Evolutionary conservation across 2,329 filamentous ascomycete genomes (phyloP), one percentile per base, ranked within the genome.

Genomic region (Botrytis fragariae): DNA sequence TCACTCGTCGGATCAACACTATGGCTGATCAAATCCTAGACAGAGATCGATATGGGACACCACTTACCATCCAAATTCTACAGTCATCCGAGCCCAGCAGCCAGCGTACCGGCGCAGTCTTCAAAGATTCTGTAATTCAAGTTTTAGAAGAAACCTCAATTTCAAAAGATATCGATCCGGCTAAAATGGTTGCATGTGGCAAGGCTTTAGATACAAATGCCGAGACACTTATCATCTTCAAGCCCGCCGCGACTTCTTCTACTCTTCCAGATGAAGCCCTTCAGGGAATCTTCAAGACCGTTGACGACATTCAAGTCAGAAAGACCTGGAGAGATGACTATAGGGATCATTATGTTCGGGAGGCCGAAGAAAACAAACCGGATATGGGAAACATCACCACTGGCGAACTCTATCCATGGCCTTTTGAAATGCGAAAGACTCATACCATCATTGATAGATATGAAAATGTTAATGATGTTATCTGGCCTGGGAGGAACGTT

Each of bases 171-270:
- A 8, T 18, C 12, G 37, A 29, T 22, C 60, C 35, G 9, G 25
- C 32, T 45, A 57, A 14, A 25, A 22, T 62, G 60, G 18, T 42
- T n/a, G 60, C 35, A 39, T 62, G 37, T 42, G 45, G 48, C 35
- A 57, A 57, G 16, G 18, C 35, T 9, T 42, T 57, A 6, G 6
- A 57, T 8, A 18, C 64, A 3, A 57, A 37, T 1, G 35, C 25
- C 2, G 64, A 68, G 35, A 68, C 48, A 29, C 48, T 68, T 2
- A 18, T 68, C 48, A 32, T 68, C 35, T 68, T 68, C 25, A 68
- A 57, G 35, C 44, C 63, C 35, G 3, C 32, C 35, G 45, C 22
- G 4, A 67, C 63, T 10, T 25, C 64, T 22, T 54, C 16, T 9
- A 51, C 22, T 51, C 6, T 20, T 51, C 22, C 63, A 51, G 22